Conservation (phyloP, 208 protist genomes). For the Leishmania tarentolae region DNA sequence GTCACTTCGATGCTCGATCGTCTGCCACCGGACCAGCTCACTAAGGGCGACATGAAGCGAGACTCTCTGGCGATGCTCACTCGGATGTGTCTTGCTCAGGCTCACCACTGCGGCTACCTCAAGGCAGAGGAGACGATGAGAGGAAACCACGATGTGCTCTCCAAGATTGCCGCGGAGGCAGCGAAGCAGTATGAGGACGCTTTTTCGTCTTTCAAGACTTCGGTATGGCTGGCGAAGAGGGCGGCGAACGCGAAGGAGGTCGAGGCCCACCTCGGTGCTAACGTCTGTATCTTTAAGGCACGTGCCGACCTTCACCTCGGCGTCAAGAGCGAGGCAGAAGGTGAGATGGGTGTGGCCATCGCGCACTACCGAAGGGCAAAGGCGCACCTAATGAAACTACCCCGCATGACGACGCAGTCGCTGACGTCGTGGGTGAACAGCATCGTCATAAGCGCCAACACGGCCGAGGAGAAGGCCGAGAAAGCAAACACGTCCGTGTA, state of each 20-base stretch:
- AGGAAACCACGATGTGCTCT: conserved; percentile 64
- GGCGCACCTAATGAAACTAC: conserved; percentile 48
- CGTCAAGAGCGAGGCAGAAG: conserved; percentile 37
- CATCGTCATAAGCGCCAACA: conserved; percentile 66
- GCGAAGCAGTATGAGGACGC: conserved; percentile 76
- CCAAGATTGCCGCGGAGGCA: conserved; percentile 77
- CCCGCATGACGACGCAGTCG: conserved; percentile 51
- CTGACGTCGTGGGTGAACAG: conserved; percentile 64
- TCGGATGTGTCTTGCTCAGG: conserved; percentile 58
- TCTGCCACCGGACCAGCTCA: conserved; percentile 62
- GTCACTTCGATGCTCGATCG: conserved; percentile 51
- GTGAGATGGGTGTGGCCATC: conserved; percentile 66
- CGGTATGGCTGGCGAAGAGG: conserved; percentile 46
- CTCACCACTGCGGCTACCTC: conserved; percentile 84
- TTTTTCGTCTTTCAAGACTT: conserved; percentile 45
- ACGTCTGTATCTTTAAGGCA: conserved; percentile 56
- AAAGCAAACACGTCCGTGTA: conserved; percentile 83
- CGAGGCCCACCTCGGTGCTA: conserved; percentile 46
- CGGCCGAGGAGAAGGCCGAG: conserved; percentile 57
- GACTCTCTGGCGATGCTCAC: conserved; percentile 62
- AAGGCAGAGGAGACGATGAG: conserved; percentile 77
- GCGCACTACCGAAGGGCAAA: conserved; percentile 74
- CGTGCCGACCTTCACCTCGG: conserved; percentile 78
- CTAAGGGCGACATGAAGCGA: conserved; percentile 62
- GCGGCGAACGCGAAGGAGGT: conserved; percentile 47